Base-by-base conservation (phyloP, 805 yeast genomes). In the Metschnikowia continentalis region DNA sequence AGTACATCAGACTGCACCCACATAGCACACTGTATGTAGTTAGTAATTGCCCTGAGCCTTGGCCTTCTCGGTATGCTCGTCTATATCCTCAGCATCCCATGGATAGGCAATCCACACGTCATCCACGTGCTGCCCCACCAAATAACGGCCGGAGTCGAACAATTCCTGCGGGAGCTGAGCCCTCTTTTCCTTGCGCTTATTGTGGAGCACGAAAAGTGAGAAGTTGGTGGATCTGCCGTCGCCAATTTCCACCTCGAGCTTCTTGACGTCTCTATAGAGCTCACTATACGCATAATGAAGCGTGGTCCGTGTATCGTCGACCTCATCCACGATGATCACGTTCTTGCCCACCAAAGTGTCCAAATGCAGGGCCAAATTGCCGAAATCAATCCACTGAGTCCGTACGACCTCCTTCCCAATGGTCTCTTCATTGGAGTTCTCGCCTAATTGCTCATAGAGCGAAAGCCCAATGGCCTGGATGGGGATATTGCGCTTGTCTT, bases 91-190 rank as follows among this genome's bases (percentile, higher is more conserved):
- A 17, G 86, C 79, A 66, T 87, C 94, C 95, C 95, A 87, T 42
- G 95, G 95, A 62, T 87, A 87, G 20, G 94, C 91, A 57, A 84
- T 86, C 95, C 95, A 87, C 51, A 76, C 76, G 62, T 88, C 94
- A 35, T 87, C 90, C 42, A 86, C 88, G 37, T 80, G 74, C 69
- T 86, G 80, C 17, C 90, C 90, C 48, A 86, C 90, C 58, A 84
- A 80, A 68, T 87, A 87, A 55, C 77, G 76, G 47, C 80, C 81
- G 46, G 80, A 75, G 40, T 79, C 71, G 71, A 80, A 71, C 59
- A 87, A 78, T 39, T 81, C 84, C 17, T 74, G 76, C 1, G 92
- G 91, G 53, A 87, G 72, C 44, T 80, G 82, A 30, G 91, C 92
- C 58, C 77, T 82, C 73, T 87, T 87, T 46, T 81, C 78, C 71